Percentiles rank a stretch among this genome's conserved stretches.
Evolutionary conservation across 805 yeast species (phyloP).

Genomic region (Komagataella phaffii): DNA sequence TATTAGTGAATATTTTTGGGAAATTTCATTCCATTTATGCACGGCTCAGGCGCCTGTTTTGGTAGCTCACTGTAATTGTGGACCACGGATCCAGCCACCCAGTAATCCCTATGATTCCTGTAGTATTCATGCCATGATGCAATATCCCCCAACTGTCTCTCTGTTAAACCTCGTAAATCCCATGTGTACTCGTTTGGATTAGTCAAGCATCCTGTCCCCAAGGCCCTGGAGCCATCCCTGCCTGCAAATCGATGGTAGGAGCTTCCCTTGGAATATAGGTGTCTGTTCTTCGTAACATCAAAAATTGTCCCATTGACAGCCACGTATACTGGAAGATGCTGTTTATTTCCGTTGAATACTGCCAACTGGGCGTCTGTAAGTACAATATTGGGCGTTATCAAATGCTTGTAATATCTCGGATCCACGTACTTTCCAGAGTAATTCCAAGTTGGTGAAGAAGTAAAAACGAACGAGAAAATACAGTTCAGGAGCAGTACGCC

Average conservation of each 20-base stretch:
- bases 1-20: conserved; percentile 1
- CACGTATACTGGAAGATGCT: conserved; percentile 36
- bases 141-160: conserved; percentile 18
- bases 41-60: conserved; percentile 40
- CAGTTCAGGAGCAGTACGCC: conserved; percentile 35
- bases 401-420: conserved; percentile 22
- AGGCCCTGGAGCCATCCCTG: conserved; percentile 54
- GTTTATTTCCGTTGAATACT: conserved; percentile 35
- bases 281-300: conserved; percentile 41
- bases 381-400: conserved; percentile 10
- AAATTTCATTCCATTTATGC: conserved; percentile 14
- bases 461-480: conserved; percentile 41
- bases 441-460: conserved; percentile 50
- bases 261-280: conserved; percentile 47
- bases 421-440: conserved; percentile 36
- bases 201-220: conserved; percentile 55
- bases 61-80: conserved; percentile 21
- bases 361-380: conserved; percentile 34
- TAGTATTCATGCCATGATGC: conserved; percentile 40
- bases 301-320: conserved; percentile 49
- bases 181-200: conserved; percentile 42
- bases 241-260: conserved; percentile 48
- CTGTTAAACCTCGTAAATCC: conserved; percentile 51
- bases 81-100: conserved; percentile 46
- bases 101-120: conserved; percentile 31